phyloP scores from a whole-genome alignment of 2,329 filamentous ascomycete species.

The Teratosphaeria gauchensis region DNA sequence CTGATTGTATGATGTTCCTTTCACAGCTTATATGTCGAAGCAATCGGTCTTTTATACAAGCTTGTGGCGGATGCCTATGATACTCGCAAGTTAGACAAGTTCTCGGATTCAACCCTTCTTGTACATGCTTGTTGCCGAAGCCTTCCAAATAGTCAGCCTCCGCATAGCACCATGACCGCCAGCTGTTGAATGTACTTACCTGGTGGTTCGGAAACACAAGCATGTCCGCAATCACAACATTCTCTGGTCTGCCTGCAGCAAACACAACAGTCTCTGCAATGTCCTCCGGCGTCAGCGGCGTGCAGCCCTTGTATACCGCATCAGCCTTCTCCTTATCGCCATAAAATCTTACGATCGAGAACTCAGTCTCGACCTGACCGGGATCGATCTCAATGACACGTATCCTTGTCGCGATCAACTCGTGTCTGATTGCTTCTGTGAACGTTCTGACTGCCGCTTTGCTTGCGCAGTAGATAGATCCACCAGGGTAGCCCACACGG shows the following conservation, averaged over 20 bases:
- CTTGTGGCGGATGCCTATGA: conserved; percentile 9
- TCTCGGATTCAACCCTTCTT: conserved; percentile 23
- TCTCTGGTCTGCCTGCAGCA: conserved; percentile 70
- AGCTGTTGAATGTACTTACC: conserved; percentile 41
- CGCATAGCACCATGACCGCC: background rate
- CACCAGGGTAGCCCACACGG: conserved; percentile 73
- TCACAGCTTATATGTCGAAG: conserved; percentile 10
- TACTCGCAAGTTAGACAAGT: conserved; percentile 1
- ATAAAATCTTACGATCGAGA: conserved; percentile 78
- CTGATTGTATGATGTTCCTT: background rate
- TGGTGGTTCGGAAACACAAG: conserved; percentile 85
- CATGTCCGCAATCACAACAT: conserved; percentile 82
- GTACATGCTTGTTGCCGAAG: conserved; percentile 39
- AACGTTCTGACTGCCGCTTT: conserved; percentile 83
- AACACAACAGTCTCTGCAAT: conserved; percentile 89
- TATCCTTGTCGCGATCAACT: conserved; percentile 71
- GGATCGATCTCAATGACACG: conserved; percentile 83
- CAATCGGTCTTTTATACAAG: conserved; percentile 10
- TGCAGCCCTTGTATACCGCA: conserved; percentile 75
- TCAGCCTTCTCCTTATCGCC: conserved; percentile 85
- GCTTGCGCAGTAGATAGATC: conserved; percentile 85
- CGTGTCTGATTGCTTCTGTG: conserved; percentile 71
- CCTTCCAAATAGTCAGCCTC: conserved; percentile 14
- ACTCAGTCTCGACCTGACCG: conserved; percentile 89
- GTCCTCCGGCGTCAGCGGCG: conserved; percentile 80